A percentile compares a stretch with the other conserved stretches of the same genome.
Evolutionary conservation across 2,329 filamentous ascomycete species (phyloP).

Genomic region (Cadophora gregata): DNA sequence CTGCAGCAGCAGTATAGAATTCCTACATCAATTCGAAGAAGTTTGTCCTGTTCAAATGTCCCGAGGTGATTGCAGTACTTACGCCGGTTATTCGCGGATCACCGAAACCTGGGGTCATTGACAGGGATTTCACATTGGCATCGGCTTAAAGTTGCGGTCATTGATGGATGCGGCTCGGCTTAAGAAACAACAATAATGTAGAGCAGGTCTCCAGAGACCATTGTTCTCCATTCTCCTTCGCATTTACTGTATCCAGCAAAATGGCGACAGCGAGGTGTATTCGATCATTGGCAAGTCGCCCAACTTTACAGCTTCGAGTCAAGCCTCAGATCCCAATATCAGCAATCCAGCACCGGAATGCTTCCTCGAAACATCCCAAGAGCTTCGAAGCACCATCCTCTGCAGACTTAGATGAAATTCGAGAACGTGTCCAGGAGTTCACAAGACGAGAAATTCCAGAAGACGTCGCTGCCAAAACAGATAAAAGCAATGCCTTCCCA

Average conservation of each 20-base stretch:
- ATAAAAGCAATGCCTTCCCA: conserved; percentile 87
- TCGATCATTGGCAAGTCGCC: conserved; percentile 33
- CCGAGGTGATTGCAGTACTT: neutral
- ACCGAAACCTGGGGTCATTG: conserved; percentile 4
- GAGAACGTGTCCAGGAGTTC: conserved; percentile 72
- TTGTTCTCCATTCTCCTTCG: conserved; percentile 14
- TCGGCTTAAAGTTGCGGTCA: neutral
- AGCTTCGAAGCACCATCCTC: conserved; percentile 62
- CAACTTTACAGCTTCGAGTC: conserved; percentile 37
- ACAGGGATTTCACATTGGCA: conserved; percentile 7
- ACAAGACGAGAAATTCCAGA: conserved; percentile 85
- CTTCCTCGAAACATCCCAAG: conserved; percentile 73
- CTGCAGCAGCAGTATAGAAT: conserved; percentile 15
- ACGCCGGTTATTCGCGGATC: conserved; percentile 29
- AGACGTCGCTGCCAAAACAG: conserved; percentile 81
- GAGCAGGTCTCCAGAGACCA: conserved; percentile 14
- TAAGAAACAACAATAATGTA: conserved; percentile 1
- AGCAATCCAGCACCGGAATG: conserved; percentile 49
- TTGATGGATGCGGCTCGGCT: conserved; percentile 5
- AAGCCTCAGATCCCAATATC: conserved; percentile 35
- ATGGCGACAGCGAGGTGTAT: conserved; percentile 41
- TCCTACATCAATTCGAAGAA: conserved; percentile 31
- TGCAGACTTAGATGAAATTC: conserved; percentile 57
- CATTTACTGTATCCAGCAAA: conserved; percentile 16
- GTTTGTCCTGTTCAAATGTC: neutral